Evolutionary conservation across 495 filamentous ascomycete genomes (phyloP).

Genomic region (Trichoderma orchidacearum): DNA sequence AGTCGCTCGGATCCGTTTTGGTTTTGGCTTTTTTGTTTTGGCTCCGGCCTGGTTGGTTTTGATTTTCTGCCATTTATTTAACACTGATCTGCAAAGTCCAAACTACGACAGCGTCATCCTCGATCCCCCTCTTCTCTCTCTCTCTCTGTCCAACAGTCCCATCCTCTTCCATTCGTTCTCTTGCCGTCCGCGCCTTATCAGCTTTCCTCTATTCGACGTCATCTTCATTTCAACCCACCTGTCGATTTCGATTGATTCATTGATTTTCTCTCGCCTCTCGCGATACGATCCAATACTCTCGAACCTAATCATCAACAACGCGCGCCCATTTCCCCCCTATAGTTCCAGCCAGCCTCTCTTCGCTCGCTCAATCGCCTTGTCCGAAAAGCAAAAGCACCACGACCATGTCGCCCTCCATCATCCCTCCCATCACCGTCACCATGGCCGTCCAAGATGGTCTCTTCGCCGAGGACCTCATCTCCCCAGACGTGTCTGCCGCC

Average conservation of each 20-base stretch:
- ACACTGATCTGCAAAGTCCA: too few relatives aligned
- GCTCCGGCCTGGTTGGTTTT: too few relatives aligned
- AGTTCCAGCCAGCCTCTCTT: background rate
- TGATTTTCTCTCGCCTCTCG: too few relatives aligned
- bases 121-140: too few relatives aligned
- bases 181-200: background rate
- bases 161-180: background rate
- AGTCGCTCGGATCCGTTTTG: too few relatives aligned
- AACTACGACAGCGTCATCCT: too few relatives aligned
- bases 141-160: too few relatives aligned
- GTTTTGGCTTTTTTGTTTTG: background rate
- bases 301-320: too few relatives aligned
- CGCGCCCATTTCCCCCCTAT: background rate
- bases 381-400: background rate
- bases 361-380: background rate
- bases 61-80: too few relatives aligned
- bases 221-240: background rate
- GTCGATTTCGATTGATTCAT: background rate
- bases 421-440: background rate
- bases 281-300: background rate
- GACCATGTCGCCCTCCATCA: background rate
- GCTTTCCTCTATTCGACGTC: background rate
- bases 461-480: slow-evolving; percentile 67
- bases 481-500: slow-evolving; percentile 50
- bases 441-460: slow-evolving; percentile 21